A percentile compares a stretch with the other conserved stretches of the same genome.
Evolutionary conservation across 2,329 filamentous ascomycete genomes (phyloP).

Genomic region (Alternaria arborescens): DNA sequence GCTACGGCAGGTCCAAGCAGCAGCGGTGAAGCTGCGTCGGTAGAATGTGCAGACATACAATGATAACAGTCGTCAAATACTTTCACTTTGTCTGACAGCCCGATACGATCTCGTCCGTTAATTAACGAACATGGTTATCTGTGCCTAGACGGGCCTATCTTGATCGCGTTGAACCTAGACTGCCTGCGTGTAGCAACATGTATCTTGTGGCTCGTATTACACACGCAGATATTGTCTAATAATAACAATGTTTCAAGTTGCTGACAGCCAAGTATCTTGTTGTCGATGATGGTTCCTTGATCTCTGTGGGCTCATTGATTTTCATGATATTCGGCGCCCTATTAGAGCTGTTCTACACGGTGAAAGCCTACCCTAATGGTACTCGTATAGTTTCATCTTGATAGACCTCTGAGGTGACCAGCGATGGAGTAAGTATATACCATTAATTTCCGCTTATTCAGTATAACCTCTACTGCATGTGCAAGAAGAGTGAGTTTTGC

Average conservation of each 20-base stretch:
- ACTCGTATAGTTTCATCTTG: not conserved
- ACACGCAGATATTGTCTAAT: not conserved
- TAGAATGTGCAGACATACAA: constrained; percentile 29
- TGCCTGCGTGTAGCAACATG: constrained; percentile 6
- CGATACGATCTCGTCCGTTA: not conserved
- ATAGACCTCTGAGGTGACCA: not conserved
- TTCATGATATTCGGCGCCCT: not conserved
- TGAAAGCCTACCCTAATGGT: not conserved
- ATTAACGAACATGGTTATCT: not conserved
- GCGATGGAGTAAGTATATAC: not conserved
- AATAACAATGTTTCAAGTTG: not conserved
- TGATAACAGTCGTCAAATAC: constrained; percentile 18
- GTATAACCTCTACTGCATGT: not conserved
- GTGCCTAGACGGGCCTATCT: not conserved
- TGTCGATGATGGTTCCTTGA: not conserved
- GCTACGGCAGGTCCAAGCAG: constrained; percentile 32
- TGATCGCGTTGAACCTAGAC: not conserved
- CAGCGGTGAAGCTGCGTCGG: constrained; percentile 12
- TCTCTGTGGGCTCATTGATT: not conserved
- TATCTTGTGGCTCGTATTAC: not conserved
- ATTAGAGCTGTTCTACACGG: not conserved
- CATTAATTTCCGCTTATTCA: not conserved
- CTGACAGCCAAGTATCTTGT: not conserved
- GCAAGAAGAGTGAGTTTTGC: not conserved
- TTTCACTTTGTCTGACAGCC: not conserved